These are phyloP conservation scores for Asterionellopsis glacialis DNA, from an alignment of 108 stramenopile genomes.

Conservation along the genomic window DNA sequence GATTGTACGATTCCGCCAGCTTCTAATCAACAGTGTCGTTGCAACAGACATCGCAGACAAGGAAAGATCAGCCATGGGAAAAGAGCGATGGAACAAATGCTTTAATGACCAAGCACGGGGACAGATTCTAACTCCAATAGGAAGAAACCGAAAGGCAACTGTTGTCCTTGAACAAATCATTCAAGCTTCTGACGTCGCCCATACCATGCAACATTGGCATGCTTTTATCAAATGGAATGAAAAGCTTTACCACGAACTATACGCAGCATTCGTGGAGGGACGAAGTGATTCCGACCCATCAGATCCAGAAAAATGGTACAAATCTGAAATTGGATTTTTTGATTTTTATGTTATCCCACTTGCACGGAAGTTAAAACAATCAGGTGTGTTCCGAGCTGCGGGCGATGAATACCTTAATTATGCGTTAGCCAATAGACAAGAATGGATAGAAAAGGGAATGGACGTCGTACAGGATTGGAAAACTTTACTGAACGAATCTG, in stretches of 20 bases:
- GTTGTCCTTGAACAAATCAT: conserved; percentile 35
- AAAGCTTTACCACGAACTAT: conserved; percentile 32
- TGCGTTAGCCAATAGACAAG: conserved; percentile 15
- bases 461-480: conserved; percentile 15
- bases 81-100: conserved; percentile 1
- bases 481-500: not conserved
- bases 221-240: conserved; percentile 43
- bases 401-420: conserved; percentile 25
- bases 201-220: conserved; percentile 36
- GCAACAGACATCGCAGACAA: conserved; percentile 40
- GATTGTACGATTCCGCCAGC: conserved; percentile 29
- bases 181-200: conserved; percentile 32
- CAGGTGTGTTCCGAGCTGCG: conserved; percentile 29
- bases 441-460: conserved; percentile 24
- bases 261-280: conserved; percentile 21
- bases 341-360: conserved; percentile 35
- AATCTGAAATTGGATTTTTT: conserved; percentile 37
- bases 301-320: conserved; percentile 18
- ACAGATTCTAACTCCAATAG: not conserved
- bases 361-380: conserved; percentile 22
- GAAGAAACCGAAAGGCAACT: conserved; percentile 6
- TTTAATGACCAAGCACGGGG: not conserved
- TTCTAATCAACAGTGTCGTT: conserved; percentile 35
- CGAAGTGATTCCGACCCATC: conserved; percentile 31
- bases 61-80: conserved; percentile 4